Evolutionary conservation across 1,139 yeast species (phyloP).

Genomic region (Debaryomyces subglobosus): DNA sequence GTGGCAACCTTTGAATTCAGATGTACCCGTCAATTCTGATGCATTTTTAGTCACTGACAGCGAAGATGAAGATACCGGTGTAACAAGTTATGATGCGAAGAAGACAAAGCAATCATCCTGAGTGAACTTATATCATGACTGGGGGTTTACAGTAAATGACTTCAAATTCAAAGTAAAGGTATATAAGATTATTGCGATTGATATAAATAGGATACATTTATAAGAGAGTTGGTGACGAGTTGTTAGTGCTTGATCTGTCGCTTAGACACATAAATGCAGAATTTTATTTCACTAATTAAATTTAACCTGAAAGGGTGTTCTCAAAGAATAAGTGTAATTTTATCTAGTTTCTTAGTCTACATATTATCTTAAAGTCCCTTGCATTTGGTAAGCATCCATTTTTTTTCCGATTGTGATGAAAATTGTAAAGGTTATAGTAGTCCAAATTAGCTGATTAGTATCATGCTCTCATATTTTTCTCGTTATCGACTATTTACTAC

Average conservation of each 20-base stretch:
- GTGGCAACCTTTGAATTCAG: constrained; percentile 66
- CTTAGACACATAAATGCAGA: not conserved
- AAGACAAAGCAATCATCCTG: not conserved
- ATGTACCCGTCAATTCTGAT: constrained; percentile 63
- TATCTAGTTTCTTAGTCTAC: not conserved
- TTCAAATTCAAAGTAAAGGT: not conserved
- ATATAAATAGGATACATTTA: not conserved
- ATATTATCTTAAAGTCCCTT: too few relatives aligned
- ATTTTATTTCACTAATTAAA: not conserved
- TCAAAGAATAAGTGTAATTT: not conserved
- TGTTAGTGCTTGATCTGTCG: not conserved
- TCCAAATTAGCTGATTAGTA: too few relatives aligned
- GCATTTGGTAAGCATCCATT: too few relatives aligned
- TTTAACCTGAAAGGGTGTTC: not conserved
- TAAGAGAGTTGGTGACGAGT: not conserved
- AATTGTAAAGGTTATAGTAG: too few relatives aligned
- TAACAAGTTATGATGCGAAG: constrained; percentile 4
- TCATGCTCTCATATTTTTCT: too few relatives aligned
- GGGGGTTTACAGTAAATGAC: not conserved
- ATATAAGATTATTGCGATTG: not conserved
- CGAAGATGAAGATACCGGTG: constrained; percentile 61
- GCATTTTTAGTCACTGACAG: constrained; percentile 80
- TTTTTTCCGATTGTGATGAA: too few relatives aligned
- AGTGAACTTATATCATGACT: not conserved
- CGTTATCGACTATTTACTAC: too few relatives aligned